These are phyloP conservation scores for Akanthomyces dipterigenus DNA, from an alignment of 2,329 filamentous ascomycete species.

Conservation along the genomic window DNA sequence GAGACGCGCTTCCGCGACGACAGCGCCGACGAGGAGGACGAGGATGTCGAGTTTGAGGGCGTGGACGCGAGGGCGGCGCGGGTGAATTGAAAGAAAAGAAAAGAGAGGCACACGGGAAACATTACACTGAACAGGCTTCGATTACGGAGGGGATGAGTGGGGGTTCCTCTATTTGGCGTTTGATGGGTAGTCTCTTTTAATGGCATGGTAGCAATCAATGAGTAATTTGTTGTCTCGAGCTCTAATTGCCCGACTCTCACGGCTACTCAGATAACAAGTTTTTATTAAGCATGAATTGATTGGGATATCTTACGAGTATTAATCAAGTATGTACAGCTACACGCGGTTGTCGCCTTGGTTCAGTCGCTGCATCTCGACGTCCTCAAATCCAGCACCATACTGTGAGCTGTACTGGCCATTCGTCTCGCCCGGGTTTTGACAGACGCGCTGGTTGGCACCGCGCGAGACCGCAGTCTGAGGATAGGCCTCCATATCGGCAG, in stretches of 20 bases:
- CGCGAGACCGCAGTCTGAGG: slow-evolving; percentile 3
- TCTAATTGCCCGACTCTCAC: neutral
- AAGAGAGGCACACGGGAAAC: too few species aligned
- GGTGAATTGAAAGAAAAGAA: neutral
- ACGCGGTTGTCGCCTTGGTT: slow-evolving; percentile 7
- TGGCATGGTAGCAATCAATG: slow-evolving; percentile 9
- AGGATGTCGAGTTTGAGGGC: slow-evolving; percentile 42
- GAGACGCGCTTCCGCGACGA: slow-evolving; percentile 76
- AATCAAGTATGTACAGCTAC: neutral
- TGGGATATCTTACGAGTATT: neutral
- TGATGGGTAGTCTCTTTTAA: slow-evolving; percentile 3
- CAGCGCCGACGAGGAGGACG: slow-evolving; percentile 50
- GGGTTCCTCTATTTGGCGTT: slow-evolving; percentile 5
- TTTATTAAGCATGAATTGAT: neutral
- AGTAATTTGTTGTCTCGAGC: neutral
- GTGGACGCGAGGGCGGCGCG: slow-evolving; percentile 20
- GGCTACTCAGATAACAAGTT: neutral
- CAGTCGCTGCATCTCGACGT: slow-evolving; percentile 26
- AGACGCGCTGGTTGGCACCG: slow-evolving; percentile 14
- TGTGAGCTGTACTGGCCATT: slow-evolving; percentile 1
- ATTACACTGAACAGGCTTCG: neutral
- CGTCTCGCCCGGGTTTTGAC: neutral
- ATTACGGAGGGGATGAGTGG: neutral
- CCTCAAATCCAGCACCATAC: slow-evolving; percentile 15
- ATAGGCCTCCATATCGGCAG: slow-evolving; percentile 18